Evolutionary conservation across 805 yeast species (phyloP).

Genomic region (Cyberlindnera misumaiensis): DNA sequence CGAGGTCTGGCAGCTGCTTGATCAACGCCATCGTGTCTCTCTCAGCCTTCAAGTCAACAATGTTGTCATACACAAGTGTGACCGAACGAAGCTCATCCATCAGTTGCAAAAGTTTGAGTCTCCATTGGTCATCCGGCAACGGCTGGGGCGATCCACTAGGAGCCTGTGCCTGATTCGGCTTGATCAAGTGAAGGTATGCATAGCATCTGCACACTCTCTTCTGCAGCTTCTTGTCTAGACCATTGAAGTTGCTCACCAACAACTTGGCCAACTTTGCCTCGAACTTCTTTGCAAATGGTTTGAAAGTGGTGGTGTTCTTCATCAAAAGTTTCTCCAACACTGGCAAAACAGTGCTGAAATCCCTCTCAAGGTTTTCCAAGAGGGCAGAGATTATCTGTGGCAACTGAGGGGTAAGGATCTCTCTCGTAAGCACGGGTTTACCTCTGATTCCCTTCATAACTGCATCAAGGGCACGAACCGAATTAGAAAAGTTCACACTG

Average conservation of each 20-base stretch:
- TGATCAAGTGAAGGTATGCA: constrained; percentile 52
- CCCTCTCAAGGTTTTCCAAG: constrained; percentile 37
- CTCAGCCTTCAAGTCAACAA: constrained; percentile 54
- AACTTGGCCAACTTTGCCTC: constrained; percentile 37
- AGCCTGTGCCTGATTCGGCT: constrained; percentile 24
- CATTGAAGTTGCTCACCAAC: constrained; percentile 28
- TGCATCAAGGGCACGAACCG: constrained; percentile 24
- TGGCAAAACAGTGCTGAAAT: constrained; percentile 28
- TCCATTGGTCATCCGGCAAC: constrained; percentile 39
- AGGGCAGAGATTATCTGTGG: constrained; percentile 51
- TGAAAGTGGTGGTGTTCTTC: constrained; percentile 69
- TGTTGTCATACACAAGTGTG: constrained; percentile 48
- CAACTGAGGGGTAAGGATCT: constrained; percentile 72
- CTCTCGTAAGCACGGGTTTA: constrained; percentile 80
- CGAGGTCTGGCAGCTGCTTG: constrained; percentile 32
- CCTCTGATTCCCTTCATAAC: constrained; percentile 49
- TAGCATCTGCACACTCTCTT: constrained; percentile 38
- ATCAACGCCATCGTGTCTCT: constrained; percentile 37
- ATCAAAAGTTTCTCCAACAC: constrained; percentile 38
- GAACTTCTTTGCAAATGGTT: constrained; percentile 67
- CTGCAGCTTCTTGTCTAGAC: constrained; percentile 35
- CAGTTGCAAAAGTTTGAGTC: constrained; percentile 38
- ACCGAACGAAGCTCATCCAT: constrained; percentile 50
- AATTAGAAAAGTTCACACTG: constrained; percentile 25
- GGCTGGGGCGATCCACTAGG: constrained; percentile 26